Conservation (phyloP, 2,329 filamentous ascomycete species). For the Fusarium secorum region DNA sequence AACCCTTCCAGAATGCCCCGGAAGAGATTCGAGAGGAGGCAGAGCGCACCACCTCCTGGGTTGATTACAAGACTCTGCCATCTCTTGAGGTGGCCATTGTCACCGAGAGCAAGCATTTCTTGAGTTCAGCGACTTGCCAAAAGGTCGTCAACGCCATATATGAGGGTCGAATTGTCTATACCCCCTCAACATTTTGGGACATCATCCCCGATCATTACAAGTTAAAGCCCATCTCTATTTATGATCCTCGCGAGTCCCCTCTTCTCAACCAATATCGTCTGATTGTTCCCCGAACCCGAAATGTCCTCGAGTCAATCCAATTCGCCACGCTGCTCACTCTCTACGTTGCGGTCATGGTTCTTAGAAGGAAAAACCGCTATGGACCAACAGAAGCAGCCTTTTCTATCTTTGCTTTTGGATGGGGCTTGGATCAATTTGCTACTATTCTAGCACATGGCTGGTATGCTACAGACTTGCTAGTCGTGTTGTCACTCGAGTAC, state of each 20-base stretch:
- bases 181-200: slow-evolving; percentile 81
- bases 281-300: slow-evolving; percentile 81
- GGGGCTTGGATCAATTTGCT: slow-evolving; percentile 80
- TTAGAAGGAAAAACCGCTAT: slow-evolving; percentile 65
- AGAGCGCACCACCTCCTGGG: slow-evolving; percentile 57
- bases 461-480: slow-evolving; percentile 44
- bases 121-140: slow-evolving; percentile 80
- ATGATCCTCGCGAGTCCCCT: slow-evolving; percentile 78
- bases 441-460: slow-evolving; percentile 78
- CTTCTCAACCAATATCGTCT: slow-evolving; percentile 85
- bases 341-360: slow-evolving; percentile 76
- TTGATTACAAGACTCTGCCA: slow-evolving; percentile 69
- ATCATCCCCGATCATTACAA: slow-evolving; percentile 89
- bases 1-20: slow-evolving; percentile 85
- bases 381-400: slow-evolving; percentile 71
- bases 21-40: slow-evolving; percentile 68
- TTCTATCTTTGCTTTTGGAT: slow-evolving; percentile 77
- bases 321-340: slow-evolving; percentile 74
- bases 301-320: slow-evolving; percentile 76
- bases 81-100: slow-evolving; percentile 85
- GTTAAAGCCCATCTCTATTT: slow-evolving; percentile 80
- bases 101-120: slow-evolving; percentile 80
- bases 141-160: slow-evolving; percentile 86
- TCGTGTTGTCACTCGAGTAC: background rate
- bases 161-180: slow-evolving; percentile 81